Evolutionary conservation across 495 filamentous ascomycete genomes (phyloP).

Genomic region (Daldinia bambusicola): DNA sequence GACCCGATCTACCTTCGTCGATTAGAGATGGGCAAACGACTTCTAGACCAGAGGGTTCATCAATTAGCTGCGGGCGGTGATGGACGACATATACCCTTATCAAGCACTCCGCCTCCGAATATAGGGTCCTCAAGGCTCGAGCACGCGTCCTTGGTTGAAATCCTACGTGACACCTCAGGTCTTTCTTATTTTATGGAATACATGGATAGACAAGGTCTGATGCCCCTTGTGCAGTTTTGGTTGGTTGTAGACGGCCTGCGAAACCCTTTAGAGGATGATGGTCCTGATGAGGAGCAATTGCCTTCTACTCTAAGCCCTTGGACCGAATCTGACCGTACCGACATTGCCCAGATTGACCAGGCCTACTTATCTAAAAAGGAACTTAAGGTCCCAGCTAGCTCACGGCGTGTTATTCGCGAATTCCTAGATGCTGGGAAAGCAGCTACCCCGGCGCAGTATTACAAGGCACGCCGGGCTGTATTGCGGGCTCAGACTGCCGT

Average conservation of each 20-base stretch:
- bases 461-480: constrained; percentile 82
- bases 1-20: constrained; percentile 88
- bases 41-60: constrained; percentile 89
- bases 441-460: constrained; percentile 83
- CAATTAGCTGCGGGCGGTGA: constrained; percentile 77
- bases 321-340: constrained; percentile 85
- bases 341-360: constrained; percentile 89
- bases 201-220: constrained; percentile 90
- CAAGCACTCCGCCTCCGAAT: constrained; percentile 44
- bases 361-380: constrained; percentile 86
- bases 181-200: constrained; percentile 99
- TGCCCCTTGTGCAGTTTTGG: constrained; percentile 97
- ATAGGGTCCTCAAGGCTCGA: constrained; percentile 67
- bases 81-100: constrained; percentile 52
- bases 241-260: constrained; percentile 96
- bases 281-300: constrained; percentile 70
- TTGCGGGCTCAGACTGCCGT: constrained; percentile 83
- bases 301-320: constrained; percentile 72
- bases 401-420: constrained; percentile 72
- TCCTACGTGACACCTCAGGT: constrained; percentile 87
- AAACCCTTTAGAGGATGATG: constrained; percentile 93
- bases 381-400: constrained; percentile 75
- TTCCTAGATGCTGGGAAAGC: constrained; percentile 81
- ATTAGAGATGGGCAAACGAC: constrained; percentile 87
- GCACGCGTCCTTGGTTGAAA: constrained; percentile 77